Evolutionary conservation across 2,329 filamentous ascomycete species (phyloP), one percentile per base, ranked within the genome.

Genomic region (Aureobasidium sp.): DNA sequence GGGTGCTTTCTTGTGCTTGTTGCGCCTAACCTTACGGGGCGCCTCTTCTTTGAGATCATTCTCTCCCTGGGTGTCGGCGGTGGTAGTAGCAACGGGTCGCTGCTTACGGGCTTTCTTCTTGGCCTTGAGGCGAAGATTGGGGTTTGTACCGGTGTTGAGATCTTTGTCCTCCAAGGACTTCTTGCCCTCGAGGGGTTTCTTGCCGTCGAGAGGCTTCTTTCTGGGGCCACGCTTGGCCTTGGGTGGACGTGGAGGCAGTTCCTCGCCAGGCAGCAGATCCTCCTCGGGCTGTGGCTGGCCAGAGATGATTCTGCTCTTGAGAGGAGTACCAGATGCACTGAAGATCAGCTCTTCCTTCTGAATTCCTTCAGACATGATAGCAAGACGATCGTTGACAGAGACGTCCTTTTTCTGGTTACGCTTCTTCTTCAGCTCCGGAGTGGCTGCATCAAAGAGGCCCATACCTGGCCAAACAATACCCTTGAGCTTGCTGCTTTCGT

Each of bases 371-470:
- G 89, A 91, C 20, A 83, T 84, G 58, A 80, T 73, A 67, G 86
- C 81, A 73, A 93, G 85, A 63, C 83, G 82, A 61, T 83, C 79
- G 25, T 91, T 76, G n/a, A 90, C 85, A 0, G 84, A 86, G n/a
- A 79, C 80, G 60, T 87, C 84, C 72, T 93, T 93, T 68, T 87
- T 85, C 74, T 93, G 89, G 70, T 92, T 92, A 57, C 89, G 81
- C 75, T 85, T 89, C 49, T 86, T 82, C 68, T 85, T 87, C 80
- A 89, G 87, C 64, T 87, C 84, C 17, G 85, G 82, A 5, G 87
- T 89, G 5, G 89, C 89, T 59, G 89, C 85, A 72, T 93, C 89
- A 70, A 92, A 91, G n/a, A 90, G 80, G 59, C 84, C 83, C 89
- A 92, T 92, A 20, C 89, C 89, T 2, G 87, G 86, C 80, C 86